These are phyloP conservation scores for Umbelopsis sp. DNA, from an alignment of 192 early-diverging fungal genomes.

Conservation along the genomic window DNA sequence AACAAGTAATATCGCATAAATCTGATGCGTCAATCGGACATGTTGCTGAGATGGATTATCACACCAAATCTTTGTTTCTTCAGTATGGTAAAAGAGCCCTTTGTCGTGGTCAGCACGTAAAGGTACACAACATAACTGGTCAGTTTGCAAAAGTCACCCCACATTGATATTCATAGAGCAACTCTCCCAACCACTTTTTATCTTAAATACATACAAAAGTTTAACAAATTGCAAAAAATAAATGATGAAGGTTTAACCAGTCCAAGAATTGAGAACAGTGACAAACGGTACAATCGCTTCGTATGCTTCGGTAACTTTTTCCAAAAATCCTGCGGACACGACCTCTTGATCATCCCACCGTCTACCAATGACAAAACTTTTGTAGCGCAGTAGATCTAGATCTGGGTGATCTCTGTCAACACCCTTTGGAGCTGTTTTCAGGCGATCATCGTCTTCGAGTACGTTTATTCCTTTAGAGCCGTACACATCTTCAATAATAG, in stretches of 20 bases:
- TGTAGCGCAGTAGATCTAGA: conserved; percentile 54
- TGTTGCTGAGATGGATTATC: too few relatives aligned
- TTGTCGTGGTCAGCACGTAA: too few relatives aligned
- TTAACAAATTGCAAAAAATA: not conserved
- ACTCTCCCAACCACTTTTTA: too few relatives aligned
- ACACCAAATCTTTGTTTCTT: too few relatives aligned
- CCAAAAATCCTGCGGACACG: conserved; percentile 49
- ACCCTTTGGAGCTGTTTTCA: conserved; percentile 62
- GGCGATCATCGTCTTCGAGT: conserved; percentile 30
- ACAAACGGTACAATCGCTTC: conserved; percentile 55
- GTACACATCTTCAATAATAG: conserved; percentile 40
- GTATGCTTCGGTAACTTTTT: conserved; percentile 44
- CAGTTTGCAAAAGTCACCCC: too few relatives aligned
- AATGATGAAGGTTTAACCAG: not conserved
- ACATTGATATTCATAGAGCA: too few relatives aligned
- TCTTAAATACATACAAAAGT: too few relatives aligned
- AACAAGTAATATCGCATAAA: too few relatives aligned
- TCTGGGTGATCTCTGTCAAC: conserved; percentile 54
- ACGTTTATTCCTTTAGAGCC: conserved; percentile 39
- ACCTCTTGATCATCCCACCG: conserved; percentile 54
- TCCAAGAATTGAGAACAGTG: conserved; percentile 57
- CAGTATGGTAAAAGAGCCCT: too few relatives aligned
- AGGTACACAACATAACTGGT: too few relatives aligned
- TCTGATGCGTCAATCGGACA: too few relatives aligned
- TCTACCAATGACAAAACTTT: conserved; percentile 51